Base-by-base conservation (phyloP, 352 stramenopile species). In the Phytophthora rubi region DNA sequence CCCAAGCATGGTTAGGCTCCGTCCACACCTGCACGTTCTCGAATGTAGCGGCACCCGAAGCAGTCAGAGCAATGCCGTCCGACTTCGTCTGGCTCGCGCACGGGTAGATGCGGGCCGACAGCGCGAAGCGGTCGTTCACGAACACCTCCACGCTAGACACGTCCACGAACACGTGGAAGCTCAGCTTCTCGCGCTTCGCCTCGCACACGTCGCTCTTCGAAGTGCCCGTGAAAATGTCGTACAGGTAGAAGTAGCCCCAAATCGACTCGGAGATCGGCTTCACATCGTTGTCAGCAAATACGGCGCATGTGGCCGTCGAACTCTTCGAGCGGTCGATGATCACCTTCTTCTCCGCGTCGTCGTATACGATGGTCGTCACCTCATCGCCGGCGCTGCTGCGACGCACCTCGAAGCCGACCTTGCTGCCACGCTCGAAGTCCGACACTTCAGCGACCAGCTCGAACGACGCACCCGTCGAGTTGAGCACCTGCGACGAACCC, bases 101-200 rank as follows among this genome's bases (percentile, higher is more conserved):
- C 48, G 83, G 81, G 71, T 91, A 91, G 35, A 91, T 79, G 32
- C 83, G 83, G 62, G 82, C 77, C 44, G 83, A 91, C 28, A 91
- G 73, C 18, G 80, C 59, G 54, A 91, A 89, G 64, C 83, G 81
- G 65, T 73, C 81, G 74, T 91, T 91, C 62, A 91, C 80, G 44
- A 91, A 90, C 64, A 91, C 83, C 53, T 91, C 83, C 18, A 89
- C 72, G 30, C 76, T 82, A n/a, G 83, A 89, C 48, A 91, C 83
- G 65, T 91, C 83, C 39, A 89, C 83, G 59, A 87, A 91, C 49
- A 91, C 63, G 67, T 76, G 79, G 71, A 91, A 88, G 30, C 56
- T 76, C 49, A 91, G 67, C 55, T 68, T 82, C 70, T 91, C 83
- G 23, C 74, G 76, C 26, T 58, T 63, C 15, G 75, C 59, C 51